Evolutionary conservation across 768 basidiomycete genomes (phyloP).

Genomic region (Pisolithus tinctorius): DNA sequence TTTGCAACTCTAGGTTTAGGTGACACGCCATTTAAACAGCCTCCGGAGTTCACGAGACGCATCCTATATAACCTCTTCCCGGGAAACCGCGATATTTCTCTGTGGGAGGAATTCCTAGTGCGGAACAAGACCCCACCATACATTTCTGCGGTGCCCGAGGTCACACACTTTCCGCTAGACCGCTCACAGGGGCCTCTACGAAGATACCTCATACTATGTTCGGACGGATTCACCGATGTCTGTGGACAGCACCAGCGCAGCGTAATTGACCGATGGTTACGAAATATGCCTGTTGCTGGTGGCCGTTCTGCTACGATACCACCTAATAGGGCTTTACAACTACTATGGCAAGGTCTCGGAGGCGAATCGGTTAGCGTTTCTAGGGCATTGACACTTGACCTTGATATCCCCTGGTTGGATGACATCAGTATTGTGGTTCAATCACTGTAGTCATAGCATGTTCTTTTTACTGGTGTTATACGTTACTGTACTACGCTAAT

Average conservation of each 20-base stretch:
- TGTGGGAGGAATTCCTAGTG: slow-evolving; percentile 62
- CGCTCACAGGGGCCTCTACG: slow-evolving; percentile 22
- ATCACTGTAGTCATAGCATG: slow-evolving; percentile 30
- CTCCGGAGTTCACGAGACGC: slow-evolving; percentile 59
- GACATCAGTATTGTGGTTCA: slow-evolving; percentile 64
- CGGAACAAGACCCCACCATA: slow-evolving; percentile 61
- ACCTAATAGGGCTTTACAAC: slow-evolving; percentile 48
- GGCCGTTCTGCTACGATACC: slow-evolving; percentile 5
- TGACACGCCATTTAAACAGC: slow-evolving; percentile 68
- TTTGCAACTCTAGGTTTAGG: slow-evolving; percentile 44
- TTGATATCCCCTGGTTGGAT: slow-evolving; percentile 62
- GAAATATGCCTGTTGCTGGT: slow-evolving; percentile 30
- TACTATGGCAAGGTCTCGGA: slow-evolving; percentile 52
- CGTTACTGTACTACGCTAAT: not conserved
- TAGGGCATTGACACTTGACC: slow-evolving; percentile 53
- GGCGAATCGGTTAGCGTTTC: slow-evolving; percentile 51
- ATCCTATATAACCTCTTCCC: slow-evolving; percentile 62
- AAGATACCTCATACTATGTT: slow-evolving; percentile 56
- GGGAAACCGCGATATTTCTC: slow-evolving; percentile 52
- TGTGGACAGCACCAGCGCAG: slow-evolving; percentile 43
- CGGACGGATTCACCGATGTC: slow-evolving; percentile 61
- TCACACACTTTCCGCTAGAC: slow-evolving; percentile 47
- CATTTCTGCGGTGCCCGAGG: slow-evolving; percentile 58
- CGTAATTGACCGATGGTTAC: slow-evolving; percentile 49
- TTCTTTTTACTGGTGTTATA: not conserved